Evolutionary conservation across 2,329 filamentous ascomycete genomes (phyloP), one percentile per base, ranked within the genome.

Genomic region (Arthroderma sp.): DNA sequence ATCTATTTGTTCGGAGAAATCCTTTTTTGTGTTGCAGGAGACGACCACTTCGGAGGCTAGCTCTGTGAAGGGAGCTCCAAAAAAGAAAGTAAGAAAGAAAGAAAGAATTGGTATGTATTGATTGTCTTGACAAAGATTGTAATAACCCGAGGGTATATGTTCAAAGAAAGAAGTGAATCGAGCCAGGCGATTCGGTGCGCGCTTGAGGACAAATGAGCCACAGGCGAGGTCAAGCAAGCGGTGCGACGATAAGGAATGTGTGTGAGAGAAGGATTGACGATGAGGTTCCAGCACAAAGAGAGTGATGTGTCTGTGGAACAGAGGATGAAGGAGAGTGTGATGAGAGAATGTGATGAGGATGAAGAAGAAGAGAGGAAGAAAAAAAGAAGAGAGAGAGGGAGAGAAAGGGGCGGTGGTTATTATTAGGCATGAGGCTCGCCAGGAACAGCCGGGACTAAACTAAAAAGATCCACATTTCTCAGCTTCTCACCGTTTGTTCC

Each of bases 301-400:
- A 48, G 43, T 48, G 46, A 42, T 45, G 46, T 45, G 40, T n/a
- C 40, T 22, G 38, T 29, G 31, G 41, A 27, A 34, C 38, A 32
- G 42, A 44, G 46, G 22, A 40, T n/a, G 30, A 6, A 11, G n/a
- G 30, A 45, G 6, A 41, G 42, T 31, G 30, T 32, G 31, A 33
- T 32, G 43, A 44, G 27, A 36, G 43, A 39, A 33, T 7, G 29
- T 45, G 43, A 45, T 38, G 38, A 41, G 27, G n/a, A 33, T 45
- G 38, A 22, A 38, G 32, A 40, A 27, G 28, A 28, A 32, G n/a
- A 45, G 29, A 10, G 44, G 42, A 38, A 36, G 44, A 11, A 29
- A 31, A 38, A 5, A 15, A 22, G 38, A 10, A 10, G 9, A 22
- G 36, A 8, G 36, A 28, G 36, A 29, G 15, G 37, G 41, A n/a